These are phyloP conservation scores for Pichia occidentalis DNA, from an alignment of 805 yeast species.

Conservation along the genomic window DNA sequence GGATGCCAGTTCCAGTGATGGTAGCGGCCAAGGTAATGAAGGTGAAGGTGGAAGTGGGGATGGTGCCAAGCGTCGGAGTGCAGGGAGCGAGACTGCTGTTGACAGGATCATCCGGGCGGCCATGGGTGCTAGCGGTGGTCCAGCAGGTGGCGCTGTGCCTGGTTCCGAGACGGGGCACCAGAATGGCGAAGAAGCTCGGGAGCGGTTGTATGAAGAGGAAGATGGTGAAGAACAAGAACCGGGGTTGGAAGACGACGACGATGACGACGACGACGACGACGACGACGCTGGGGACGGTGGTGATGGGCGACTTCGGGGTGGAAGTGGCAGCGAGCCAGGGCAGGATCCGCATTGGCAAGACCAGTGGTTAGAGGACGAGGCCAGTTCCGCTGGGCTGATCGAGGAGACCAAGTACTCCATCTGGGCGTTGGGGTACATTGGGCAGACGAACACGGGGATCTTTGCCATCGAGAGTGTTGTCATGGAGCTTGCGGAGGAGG, in stretches of 20 bases:
- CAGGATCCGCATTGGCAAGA: too few relatives aligned
- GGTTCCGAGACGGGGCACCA: too few relatives aligned
- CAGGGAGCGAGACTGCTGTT: too few relatives aligned
- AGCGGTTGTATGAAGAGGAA: not conserved
- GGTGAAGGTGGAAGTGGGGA: not conserved
- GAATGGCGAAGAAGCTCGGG: not conserved
- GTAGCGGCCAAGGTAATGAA: not conserved
- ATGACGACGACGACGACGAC: not conserved
- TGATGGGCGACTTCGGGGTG: too few relatives aligned
- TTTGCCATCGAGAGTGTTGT: conserved; percentile 5
- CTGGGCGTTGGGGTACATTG: conserved; percentile 5
- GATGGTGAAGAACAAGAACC: not conserved
- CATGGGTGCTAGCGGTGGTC: too few relatives aligned
- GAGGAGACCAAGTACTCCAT: conserved; percentile 7
- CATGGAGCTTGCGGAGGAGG: not conserved
- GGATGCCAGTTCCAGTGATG: not conserved
- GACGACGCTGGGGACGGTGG: not conserved
- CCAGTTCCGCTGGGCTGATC: not conserved
- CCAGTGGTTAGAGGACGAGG: conserved; percentile 5
- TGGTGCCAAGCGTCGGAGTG: too few relatives aligned
- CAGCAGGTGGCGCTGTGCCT: too few relatives aligned
- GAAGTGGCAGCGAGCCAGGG: too few relatives aligned
- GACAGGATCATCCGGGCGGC: too few relatives aligned
- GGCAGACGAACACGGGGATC: conserved; percentile 4
- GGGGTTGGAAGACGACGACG: not conserved